Base-by-base conservation (phyloP, 305 asterid species). In the Caryopteris hybrid region DNA sequence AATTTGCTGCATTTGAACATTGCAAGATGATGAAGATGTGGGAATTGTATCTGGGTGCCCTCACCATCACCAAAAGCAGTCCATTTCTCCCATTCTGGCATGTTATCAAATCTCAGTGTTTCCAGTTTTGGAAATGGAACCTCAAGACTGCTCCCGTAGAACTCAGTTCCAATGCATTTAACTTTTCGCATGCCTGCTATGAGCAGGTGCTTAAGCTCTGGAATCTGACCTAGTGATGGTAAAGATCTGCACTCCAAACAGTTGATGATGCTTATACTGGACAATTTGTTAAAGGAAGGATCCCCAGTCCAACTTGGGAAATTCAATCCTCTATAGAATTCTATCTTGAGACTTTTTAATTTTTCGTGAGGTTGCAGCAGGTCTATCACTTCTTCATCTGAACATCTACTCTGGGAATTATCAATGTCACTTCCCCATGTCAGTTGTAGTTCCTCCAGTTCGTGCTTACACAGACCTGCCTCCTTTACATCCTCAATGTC, bases 1-100 rank as follows among this genome's bases (percentile, higher is more conserved):
- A 83, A 43, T 62, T 77, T 83, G 39, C 74, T 57, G 66, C 91
- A 85, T 42, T 39, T 76, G 78, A 71, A 74, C 55, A 85, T 76
- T n/a, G 85, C 70, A 61, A 85, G 83, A 20, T 80, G 75, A 21
- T 39, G 77, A 38, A 85, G 88, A 47, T 41, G 60, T 5, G 87
- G 81, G 60, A 84, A 82, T 2, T 51, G 64, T 45, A 79, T 71
- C 60, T 8, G 52, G 12, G 9, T 42, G 21, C 53, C 70, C 18
- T 57, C 76, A 1, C 66, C 71, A 12, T 63, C 69, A 34, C 27
- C 25, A 36, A 50, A 62, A 46, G 57, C 73, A 3, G 68, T 59
- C 90, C 88, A 85, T 72, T 80, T 68, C 72, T 82, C 78, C 86
- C 90, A 85, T 27, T 70, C 54, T 13, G 81, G 79, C 90, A 85